These are phyloP conservation scores for Alopecurus myosuroides DNA, from an alignment of 176 grass and related monocot genomes.

Conservation along the genomic window DNA sequence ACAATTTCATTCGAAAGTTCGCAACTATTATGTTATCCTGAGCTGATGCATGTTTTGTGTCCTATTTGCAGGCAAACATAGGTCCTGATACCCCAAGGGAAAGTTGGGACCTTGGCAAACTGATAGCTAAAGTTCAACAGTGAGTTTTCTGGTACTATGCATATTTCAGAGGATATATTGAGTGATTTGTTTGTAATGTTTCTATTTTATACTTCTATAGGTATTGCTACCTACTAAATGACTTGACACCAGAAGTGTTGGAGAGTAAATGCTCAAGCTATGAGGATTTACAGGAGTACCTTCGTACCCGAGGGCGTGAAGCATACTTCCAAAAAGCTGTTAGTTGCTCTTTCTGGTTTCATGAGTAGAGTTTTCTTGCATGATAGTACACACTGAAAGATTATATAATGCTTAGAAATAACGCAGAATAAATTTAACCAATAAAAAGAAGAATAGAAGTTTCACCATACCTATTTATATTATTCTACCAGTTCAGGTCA, in stretches of 20 bases:
- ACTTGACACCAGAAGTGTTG: constrained; percentile 71
- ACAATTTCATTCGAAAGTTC: background rate
- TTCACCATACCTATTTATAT: background rate
- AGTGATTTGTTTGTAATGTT: constrained; percentile 27
- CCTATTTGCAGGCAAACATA: constrained; percentile 76
- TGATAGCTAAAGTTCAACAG: constrained; percentile 98
- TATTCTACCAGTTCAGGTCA: background rate
- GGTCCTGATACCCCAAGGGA: constrained; percentile 64
- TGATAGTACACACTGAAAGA: background rate
- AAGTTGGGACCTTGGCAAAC: constrained; percentile 76
- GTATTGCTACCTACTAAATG: constrained; percentile 92
- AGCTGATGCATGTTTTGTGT: background rate
- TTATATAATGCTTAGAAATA: background rate
- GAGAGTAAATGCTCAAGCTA: constrained; percentile 70
- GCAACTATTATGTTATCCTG: constrained; percentile 5
- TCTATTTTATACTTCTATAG: constrained; percentile 36
- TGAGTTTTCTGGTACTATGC: constrained; percentile 40
- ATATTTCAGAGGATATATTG: constrained; percentile 12
- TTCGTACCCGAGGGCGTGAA: constrained; percentile 74
- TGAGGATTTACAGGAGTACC: constrained; percentile 76
- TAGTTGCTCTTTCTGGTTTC: constrained; percentile 19
- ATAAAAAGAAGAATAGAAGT: background rate
- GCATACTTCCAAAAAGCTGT: constrained; percentile 93
- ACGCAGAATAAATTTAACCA: background rate
- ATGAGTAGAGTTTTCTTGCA: background rate